phyloP scores from a whole-genome alignment of 176 grass and related monocot species.

The Echinochloa phyllopogon region DNA sequence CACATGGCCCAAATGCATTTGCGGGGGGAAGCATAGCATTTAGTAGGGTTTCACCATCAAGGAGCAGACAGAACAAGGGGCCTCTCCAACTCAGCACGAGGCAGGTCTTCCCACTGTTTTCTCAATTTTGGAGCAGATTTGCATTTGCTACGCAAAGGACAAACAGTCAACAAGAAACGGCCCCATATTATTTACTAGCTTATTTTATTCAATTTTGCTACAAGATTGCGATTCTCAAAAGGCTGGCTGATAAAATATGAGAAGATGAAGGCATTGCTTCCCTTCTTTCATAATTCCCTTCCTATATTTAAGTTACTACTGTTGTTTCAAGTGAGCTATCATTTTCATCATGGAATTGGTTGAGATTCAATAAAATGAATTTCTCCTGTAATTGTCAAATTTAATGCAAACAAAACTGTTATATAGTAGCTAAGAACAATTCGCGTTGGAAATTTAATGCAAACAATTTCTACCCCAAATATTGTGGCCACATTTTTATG shows the following conservation, averaged over 20 bases:
- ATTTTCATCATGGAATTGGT: slow-evolving; percentile 26
- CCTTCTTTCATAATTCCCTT: not conserved
- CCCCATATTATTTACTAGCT: not conserved
- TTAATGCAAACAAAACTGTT: not conserved
- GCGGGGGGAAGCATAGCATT: slow-evolving; percentile 49
- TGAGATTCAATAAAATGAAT: not conserved
- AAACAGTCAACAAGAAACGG: slow-evolving; percentile 30
- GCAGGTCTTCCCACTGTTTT: not conserved
- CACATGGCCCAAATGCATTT: slow-evolving; percentile 31
- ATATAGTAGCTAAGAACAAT: no score
- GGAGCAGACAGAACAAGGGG: slow-evolving; percentile 12
- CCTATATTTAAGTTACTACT: not conserved
- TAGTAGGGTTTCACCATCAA: slow-evolving; percentile 32
- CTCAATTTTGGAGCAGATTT: not conserved
- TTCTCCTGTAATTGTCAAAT: not conserved
- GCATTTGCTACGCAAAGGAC: slow-evolving; percentile 25
- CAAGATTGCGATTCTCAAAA: not conserved
- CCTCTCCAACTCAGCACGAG: slow-evolving; percentile 33
- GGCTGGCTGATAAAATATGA: not conserved
- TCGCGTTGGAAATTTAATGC: no score
- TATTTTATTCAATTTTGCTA: not conserved
- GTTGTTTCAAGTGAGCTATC: not conserved
- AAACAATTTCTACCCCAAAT: no score
- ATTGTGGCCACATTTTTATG: not conserved
- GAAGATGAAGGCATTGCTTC: not conserved